These are phyloP conservation scores for Pyrenochaeta sp. DNA, from an alignment of 2,329 filamentous ascomycete species.

Conservation along the genomic window DNA sequence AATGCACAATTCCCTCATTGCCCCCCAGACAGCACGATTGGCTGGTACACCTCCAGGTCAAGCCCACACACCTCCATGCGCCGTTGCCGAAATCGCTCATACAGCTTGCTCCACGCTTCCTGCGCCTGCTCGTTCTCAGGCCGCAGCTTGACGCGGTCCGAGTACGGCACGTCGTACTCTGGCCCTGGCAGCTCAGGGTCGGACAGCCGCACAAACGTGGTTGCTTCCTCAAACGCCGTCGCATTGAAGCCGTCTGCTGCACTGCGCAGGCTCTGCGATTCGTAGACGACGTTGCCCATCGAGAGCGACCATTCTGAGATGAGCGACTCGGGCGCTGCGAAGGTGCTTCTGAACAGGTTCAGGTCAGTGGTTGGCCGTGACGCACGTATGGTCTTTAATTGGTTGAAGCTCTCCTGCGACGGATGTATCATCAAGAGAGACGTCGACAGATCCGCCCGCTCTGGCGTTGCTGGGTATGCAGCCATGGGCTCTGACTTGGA, in stretches of 20 bases:
- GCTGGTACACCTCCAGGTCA: constrained; percentile 57
- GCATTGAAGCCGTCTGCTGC: constrained; percentile 53
- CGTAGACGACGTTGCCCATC: constrained; percentile 50
- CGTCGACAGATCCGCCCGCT: constrained; percentile 42
- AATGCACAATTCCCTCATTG: constrained; percentile 16
- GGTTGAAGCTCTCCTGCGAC: constrained; percentile 41
- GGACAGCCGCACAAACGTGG: constrained; percentile 57
- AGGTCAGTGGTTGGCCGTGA: constrained; percentile 39
- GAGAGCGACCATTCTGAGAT: constrained; percentile 50
- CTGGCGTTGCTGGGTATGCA: constrained; percentile 43
- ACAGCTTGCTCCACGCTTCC: constrained; percentile 60
- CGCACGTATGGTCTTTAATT: constrained; percentile 39
- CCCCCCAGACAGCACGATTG: constrained; percentile 25
- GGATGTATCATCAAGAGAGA: constrained; percentile 51
- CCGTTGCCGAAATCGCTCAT: constrained; percentile 58
- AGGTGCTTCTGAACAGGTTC: constrained; percentile 44
- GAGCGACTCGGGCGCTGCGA: constrained; percentile 41
- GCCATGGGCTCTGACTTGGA: constrained; percentile 47
- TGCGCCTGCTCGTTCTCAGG: constrained; percentile 58
- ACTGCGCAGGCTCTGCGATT: constrained; percentile 42
- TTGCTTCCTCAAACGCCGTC: constrained; percentile 53
- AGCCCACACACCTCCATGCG: constrained; percentile 63
- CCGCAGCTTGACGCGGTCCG: constrained; percentile 50
- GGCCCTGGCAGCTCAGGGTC: constrained; percentile 60
- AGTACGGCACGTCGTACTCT: constrained; percentile 60